These are phyloP conservation scores for Gossypium davidsonii DNA, from an alignment of 441 rosid species.

Conservation along the genomic window DNA sequence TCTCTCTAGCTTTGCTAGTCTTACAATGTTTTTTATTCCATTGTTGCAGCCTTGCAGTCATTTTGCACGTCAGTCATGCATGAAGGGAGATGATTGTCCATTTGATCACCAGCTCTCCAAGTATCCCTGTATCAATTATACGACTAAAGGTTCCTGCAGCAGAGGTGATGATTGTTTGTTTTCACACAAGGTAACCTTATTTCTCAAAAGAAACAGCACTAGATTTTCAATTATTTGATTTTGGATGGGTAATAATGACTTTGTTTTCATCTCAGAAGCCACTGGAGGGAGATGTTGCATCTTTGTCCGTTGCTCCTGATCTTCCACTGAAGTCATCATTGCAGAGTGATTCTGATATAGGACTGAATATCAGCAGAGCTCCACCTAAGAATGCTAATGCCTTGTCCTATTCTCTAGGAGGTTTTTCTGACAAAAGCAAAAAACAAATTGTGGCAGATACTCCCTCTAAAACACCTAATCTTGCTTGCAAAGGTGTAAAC, in stretches of 20 bases:
- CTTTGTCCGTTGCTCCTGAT: slow-evolving; percentile 26
- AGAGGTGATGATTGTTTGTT: slow-evolving; percentile 73
- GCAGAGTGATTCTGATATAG: slow-evolving; percentile 22
- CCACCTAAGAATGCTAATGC: slow-evolving; percentile 17
- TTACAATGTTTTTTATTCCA: slow-evolving; percentile 12
- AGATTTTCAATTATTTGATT: neutral
- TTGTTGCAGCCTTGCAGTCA: slow-evolving; percentile 78
- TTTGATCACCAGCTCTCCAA: slow-evolving; percentile 84
- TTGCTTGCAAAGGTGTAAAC: slow-evolving; percentile 42
- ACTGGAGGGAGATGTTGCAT: slow-evolving; percentile 27
- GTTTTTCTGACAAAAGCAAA: slow-evolving; percentile 27
- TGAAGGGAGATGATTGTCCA: slow-evolving; percentile 91
- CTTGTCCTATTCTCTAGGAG: slow-evolving; percentile 15
- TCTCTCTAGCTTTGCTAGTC: neutral
- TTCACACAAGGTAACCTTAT: slow-evolving; percentile 62
- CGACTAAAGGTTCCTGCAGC: slow-evolving; percentile 51
- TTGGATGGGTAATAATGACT: neutral
- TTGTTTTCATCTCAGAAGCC: slow-evolving; percentile 26
- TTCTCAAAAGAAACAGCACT: neutral
- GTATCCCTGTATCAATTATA: slow-evolving; percentile 61
- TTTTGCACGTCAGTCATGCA: slow-evolving; percentile 76
- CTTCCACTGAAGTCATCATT: slow-evolving; percentile 19
- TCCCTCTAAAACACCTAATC: slow-evolving; percentile 22
- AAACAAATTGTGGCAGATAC: slow-evolving; percentile 35
- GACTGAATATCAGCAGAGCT: slow-evolving; percentile 15